Evolutionary conservation across 768 basidiomycete species (phyloP).

Genomic region (Mycena metata): DNA sequence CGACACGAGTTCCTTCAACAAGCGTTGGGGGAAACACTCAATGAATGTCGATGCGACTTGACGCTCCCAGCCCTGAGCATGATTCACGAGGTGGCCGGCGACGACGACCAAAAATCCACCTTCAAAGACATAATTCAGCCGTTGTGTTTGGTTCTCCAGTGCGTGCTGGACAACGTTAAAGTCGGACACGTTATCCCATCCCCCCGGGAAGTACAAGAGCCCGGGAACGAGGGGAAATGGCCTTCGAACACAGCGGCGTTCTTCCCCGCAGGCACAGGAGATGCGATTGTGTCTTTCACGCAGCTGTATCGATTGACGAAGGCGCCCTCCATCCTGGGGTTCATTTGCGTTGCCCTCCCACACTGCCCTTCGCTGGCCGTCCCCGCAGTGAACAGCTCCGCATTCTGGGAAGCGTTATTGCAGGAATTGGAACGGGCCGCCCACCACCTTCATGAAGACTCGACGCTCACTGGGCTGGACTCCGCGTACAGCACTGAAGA

Average conservation of each 20-base stretch:
- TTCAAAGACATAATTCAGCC: conserved; percentile 11
- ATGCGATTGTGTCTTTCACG: conserved; percentile 12
- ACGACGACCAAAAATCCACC: not conserved
- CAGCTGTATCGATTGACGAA: conserved; percentile 5
- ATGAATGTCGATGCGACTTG: conserved; percentile 15
- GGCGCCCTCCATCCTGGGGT: conserved; percentile 7
- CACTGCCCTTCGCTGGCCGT: conserved; percentile 19
- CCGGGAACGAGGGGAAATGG: conserved; percentile 10
- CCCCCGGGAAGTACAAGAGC: not conserved
- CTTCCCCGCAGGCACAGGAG: conserved; percentile 22
- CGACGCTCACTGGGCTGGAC: not conserved
- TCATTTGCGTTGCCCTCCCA: conserved; percentile 5
- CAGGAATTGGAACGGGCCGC: not conserved
- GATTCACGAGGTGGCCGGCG: not conserved
- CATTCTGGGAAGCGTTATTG: conserved; percentile 13
- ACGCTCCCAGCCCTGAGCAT: not conserved
- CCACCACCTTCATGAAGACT: not conserved
- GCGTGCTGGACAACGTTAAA: conserved; percentile 5
- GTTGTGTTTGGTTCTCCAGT: conserved; percentile 1
- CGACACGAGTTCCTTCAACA: not conserved
- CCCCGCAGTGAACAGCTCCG: not conserved
- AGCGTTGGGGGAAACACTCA: not conserved
- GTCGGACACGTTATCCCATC: conserved; percentile 6
- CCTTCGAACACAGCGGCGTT: conserved; percentile 15
- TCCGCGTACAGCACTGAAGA: not conserved